phyloP scores from a whole-genome alignment of 805 yeast genomes.

The Candida oleophila region DNA sequence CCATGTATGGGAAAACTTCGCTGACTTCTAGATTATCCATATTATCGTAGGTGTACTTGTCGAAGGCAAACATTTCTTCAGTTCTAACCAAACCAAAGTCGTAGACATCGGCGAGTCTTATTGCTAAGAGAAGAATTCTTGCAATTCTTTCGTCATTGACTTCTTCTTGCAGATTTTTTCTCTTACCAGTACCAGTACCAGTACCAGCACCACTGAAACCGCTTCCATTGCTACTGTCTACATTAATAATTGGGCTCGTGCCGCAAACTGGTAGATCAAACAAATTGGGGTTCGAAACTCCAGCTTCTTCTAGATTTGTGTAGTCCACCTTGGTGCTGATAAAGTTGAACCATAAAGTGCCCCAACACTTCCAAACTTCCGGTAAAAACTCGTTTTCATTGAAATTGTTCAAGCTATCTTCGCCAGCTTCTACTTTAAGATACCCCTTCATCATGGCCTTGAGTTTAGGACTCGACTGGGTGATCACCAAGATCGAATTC shows the following conservation, averaged over 20 bases:
- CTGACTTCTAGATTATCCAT: constrained; percentile 21
- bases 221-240: constrained; percentile 8
- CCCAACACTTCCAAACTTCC: constrained; percentile 86
- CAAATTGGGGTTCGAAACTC: constrained; percentile 51
- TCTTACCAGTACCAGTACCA: constrained; percentile 6
- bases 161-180: constrained; percentile 26
- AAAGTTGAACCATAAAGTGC: constrained; percentile 74
- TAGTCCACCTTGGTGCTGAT: constrained; percentile 55
- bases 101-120: constrained; percentile 50
- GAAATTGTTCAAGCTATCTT: constrained; percentile 47
- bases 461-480: constrained; percentile 24
- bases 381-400: constrained; percentile 61
- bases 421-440: constrained; percentile 18
- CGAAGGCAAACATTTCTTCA: constrained; percentile 44
- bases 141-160: constrained; percentile 52
- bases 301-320: constrained; percentile 48
- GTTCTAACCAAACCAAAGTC: constrained; percentile 56
- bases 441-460: constrained; percentile 11
- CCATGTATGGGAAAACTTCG: constrained; percentile 24
- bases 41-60: constrained; percentile 24
- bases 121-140: constrained; percentile 50
- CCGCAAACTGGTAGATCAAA: constrained; percentile 73
- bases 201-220: constrained; percentile 6
- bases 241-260: constrained; percentile 30
- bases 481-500: constrained; percentile 50